phyloP scores from a whole-genome alignment of 2,329 filamentous ascomycete species.

The Penicillium sp. region DNA sequence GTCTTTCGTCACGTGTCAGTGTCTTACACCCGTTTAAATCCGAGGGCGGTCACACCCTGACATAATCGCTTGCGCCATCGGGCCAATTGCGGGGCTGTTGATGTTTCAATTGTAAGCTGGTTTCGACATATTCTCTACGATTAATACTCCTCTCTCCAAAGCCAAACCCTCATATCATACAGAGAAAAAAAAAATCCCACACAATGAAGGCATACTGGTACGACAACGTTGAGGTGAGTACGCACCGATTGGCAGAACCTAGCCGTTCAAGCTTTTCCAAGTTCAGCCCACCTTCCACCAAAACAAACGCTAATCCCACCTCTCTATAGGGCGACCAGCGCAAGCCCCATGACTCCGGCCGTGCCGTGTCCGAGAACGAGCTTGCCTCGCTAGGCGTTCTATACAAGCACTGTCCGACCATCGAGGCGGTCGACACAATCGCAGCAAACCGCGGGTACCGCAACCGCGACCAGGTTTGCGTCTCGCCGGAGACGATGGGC shows the following conservation, averaged over 20 bases:
- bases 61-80: conserved; percentile 27
- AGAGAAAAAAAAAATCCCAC: not conserved
- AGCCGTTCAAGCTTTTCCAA: not conserved
- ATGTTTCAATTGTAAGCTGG: conserved; percentile 21
- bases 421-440: conserved; percentile 69
- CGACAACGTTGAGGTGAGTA: conserved; percentile 61
- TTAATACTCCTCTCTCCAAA: not conserved
- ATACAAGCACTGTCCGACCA: conserved; percentile 66
- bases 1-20: conserved; percentile 12
- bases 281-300: conserved; percentile 3
- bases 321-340: conserved; percentile 81
- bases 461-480: conserved; percentile 90
- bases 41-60: conserved; percentile 22
- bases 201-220: conserved; percentile 70
- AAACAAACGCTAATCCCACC: conserved; percentile 9
- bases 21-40: conserved; percentile 16
- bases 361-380: conserved; percentile 61
- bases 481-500: conserved; percentile 83
- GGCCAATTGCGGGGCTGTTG: conserved; percentile 34
- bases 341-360: conserved; percentile 81
- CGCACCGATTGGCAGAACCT: conserved; percentile 3
- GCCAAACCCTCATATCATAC: not conserved
- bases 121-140: not conserved
- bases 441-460: conserved; percentile 78
- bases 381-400: conserved; percentile 75